Percentiles rank a stretch among this genome's conserved stretches.
Evolutionary conservation across 73 alveolate genomes (phyloP).

Genomic region (Blepharisma stoltei): DNA sequence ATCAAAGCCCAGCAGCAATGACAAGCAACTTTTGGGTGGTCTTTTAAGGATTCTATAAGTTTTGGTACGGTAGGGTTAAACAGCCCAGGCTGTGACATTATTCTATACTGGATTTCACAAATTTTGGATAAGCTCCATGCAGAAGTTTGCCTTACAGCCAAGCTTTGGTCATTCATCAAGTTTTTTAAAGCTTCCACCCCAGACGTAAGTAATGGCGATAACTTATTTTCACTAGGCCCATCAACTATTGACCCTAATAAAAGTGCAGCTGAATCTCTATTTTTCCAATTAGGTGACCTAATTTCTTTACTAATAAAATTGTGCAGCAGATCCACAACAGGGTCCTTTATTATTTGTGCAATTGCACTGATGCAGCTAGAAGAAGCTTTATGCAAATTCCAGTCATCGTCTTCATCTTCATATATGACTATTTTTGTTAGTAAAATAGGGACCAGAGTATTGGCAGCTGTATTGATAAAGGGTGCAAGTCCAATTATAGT

Average conservation of each 20-base stretch:
- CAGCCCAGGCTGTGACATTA: not conserved
- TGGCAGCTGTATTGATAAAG: conserved; percentile 29
- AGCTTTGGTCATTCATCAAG: not conserved
- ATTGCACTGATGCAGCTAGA: not conserved
- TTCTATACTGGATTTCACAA: not conserved
- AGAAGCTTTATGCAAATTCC: conserved; percentile 29
- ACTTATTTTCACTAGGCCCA: not conserved
- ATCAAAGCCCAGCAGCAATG: conserved; percentile 16
- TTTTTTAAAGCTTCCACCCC: not conserved
- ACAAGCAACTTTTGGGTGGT: not conserved
- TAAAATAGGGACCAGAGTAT: not conserved
- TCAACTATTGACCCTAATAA: not conserved
- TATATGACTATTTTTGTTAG: not conserved
- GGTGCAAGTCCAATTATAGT: too few relatives aligned
- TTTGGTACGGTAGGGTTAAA: not conserved
- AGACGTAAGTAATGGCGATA: not conserved
- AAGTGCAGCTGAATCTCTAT: conserved; percentile 3
- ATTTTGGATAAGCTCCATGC: conserved; percentile 23
- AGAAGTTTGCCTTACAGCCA: not conserved
- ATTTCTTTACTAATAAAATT: conserved; percentile 1
- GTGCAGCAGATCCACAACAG: not conserved
- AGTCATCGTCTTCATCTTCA: conserved; percentile 26
- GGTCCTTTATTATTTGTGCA: not conserved
- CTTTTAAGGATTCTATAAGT: not conserved
- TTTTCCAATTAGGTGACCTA: not conserved